Percentiles rank a stretch among this genome's conserved stretches.
Evolutionary conservation across 768 basidiomycete species (phyloP).

Genomic region (Mycena epipterygia): DNA sequence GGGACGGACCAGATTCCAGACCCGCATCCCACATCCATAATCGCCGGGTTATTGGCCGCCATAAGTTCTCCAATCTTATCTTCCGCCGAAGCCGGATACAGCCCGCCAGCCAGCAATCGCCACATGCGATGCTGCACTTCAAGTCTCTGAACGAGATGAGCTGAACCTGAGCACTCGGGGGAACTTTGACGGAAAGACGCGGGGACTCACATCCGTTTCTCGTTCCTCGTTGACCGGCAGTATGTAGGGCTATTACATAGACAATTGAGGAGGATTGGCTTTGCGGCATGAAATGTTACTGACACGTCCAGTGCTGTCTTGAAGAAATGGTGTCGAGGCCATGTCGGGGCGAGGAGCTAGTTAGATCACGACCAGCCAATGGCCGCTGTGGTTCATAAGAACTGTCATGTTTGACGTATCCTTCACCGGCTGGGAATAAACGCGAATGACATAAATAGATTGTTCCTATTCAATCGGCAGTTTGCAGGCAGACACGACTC

Average conservation of each 20-base stretch:
- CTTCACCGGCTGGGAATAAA: no score
- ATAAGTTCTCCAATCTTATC: conserved; percentile 33
- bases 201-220: not conserved
- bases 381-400: not conserved
- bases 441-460: no score
- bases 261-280: no score
- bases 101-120: conserved; percentile 40
- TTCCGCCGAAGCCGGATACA: conserved; percentile 38
- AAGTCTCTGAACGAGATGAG: conserved; percentile 33
- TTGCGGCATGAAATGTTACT: no score
- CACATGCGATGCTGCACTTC: conserved; percentile 44
- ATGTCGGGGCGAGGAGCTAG: not conserved
- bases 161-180: no score
- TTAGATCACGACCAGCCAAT: not conserved
- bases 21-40: conserved; percentile 47
- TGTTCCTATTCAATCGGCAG: no score
- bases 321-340: no score
- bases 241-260: no score
- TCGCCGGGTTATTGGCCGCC: conserved; percentile 19
- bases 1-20: conserved; percentile 45
- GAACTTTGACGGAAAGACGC: not conserved
- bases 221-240: not conserved
- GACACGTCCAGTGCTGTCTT: no score
- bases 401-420: not conserved
- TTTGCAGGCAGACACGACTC: no score